These are phyloP conservation scores for Microcyclospora pomicola DNA, from an alignment of 2,329 filamentous ascomycete genomes.

Conservation along the genomic window DNA sequence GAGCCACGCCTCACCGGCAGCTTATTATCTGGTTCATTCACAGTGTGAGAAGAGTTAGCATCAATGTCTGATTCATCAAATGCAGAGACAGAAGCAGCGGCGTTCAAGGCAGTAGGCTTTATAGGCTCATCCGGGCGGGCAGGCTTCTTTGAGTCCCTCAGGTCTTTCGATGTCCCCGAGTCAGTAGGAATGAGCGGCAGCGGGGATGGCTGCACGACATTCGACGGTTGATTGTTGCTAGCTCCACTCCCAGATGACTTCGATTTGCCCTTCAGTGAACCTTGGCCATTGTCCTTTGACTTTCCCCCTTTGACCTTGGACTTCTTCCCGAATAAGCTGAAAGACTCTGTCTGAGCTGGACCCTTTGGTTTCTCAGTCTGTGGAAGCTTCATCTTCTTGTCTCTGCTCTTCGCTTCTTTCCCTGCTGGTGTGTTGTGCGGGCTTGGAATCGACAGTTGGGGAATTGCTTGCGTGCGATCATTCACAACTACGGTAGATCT, in stretches of 20 bases:
- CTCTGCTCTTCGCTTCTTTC: constrained; percentile 5
- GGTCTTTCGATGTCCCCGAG: too few relatives aligned
- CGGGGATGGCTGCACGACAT: neutral
- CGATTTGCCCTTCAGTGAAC: constrained; percentile 7
- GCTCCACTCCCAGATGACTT: constrained; percentile 1
- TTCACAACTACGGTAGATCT: neutral
- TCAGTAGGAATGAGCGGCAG: neutral
- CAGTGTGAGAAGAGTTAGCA: neutral
- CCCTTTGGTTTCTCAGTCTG: constrained; percentile 16
- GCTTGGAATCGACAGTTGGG: constrained; percentile 2
- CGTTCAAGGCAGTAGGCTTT: too few relatives aligned
- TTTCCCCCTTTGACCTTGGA: constrained; percentile 7
- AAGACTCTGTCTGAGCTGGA: constrained; percentile 23
- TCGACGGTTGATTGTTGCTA: neutral
- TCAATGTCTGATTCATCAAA: neutral
- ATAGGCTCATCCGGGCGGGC: too few relatives aligned
- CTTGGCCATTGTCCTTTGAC: constrained; percentile 8
- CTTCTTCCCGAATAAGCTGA: constrained; percentile 19
- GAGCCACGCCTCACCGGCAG: too few relatives aligned
- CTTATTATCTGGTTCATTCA: too few relatives aligned
- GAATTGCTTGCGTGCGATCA: neutral
- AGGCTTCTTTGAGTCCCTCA: too few relatives aligned
- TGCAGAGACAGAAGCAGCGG: too few relatives aligned
- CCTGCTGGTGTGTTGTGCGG: neutral
- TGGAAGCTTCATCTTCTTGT: too few relatives aligned